Evolutionary conservation across 257 asterid species (phyloP).

Genomic region (Hygrophila difformis): DNA sequence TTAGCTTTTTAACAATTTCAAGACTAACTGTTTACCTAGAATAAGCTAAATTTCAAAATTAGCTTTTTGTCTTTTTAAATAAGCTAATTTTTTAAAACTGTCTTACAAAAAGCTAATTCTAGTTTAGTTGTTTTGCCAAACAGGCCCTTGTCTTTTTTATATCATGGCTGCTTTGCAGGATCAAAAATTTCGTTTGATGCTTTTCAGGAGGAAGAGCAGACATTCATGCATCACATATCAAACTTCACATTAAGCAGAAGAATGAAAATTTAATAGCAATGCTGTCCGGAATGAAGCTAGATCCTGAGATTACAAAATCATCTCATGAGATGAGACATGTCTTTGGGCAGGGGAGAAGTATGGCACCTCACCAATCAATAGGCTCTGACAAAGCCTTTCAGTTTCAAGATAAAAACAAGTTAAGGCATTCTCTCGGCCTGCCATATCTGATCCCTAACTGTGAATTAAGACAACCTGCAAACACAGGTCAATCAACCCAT

Average conservation of each 20-base stretch:
- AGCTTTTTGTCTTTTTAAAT: no score
- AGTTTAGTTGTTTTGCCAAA: no score
- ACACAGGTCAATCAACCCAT: constrained; percentile 21
- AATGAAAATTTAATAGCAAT: constrained; percentile 22
- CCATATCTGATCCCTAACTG: constrained; percentile 23
- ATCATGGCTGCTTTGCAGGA: neutral
- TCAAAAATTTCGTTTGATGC: constrained; percentile 3
- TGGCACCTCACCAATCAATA: constrained; percentile 15
- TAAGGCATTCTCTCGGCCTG: constrained; percentile 33
- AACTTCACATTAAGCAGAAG: constrained; percentile 9
- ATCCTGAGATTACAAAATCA: constrained; percentile 24
- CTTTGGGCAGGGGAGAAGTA: constrained; percentile 26
- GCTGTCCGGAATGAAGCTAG: constrained; percentile 20
- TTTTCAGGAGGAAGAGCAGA: constrained; percentile 23
- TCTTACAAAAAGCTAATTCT: no score
- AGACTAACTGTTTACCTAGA: no score
- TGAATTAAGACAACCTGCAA: constrained; percentile 21
- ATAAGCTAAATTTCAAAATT: no score
- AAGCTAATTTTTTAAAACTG: no score
- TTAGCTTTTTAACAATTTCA: no score
- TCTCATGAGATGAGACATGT: constrained; percentile 28
- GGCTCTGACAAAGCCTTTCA: constrained; percentile 21
- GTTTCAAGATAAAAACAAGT: constrained; percentile 23
- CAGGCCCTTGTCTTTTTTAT: no score
- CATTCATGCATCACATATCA: constrained; percentile 5